Base-by-base conservation (phyloP, 768 basidiomycete species). In the Amanita exitialis region DNA sequence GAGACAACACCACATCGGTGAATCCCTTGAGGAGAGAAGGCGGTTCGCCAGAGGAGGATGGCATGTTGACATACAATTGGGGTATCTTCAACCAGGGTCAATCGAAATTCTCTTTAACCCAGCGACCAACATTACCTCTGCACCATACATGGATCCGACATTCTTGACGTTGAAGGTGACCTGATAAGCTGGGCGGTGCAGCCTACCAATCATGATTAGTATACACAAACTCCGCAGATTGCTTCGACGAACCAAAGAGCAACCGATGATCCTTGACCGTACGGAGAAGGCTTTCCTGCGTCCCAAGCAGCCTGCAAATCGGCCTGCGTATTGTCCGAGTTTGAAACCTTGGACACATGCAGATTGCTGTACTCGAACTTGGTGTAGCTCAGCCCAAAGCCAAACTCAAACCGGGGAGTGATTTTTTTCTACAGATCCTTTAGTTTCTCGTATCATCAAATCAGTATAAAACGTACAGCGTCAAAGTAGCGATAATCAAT, bases 301-400 rank as follows among this genome's bases (percentile, higher is more conserved):
- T 76, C 79, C 86, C 86, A 88, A 21, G 69, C 69, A 1, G 49
- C 52, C 37, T 72, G 66, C 51, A 74, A 64, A 23, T 67, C 62
- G 8, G 65, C 64, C 0, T 73, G 59, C 16, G 72, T 64, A 9
- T 69, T 64, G 3, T 64, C 66, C n/a, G 73, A 67, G 15, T 56
- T 52, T 7, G 59, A 48, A 3, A 85, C 62, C 49, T 70, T 67
- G 13, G 61, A 61, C 30, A 88, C 65, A 2, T 69, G 56, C 9
- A 93, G 67, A 28, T 75, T 67, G 38, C 73, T 78, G 63, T 90
- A 94, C 28, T 75, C 65, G 64, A 94, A 97, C 2, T 67, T 75
- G 35, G 93, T 86, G 69, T 96, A 97, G 51, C 82, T 86, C 60
- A 94, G 63, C 0, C 93, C 93, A 61, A 82, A 94, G 4, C 93